Evolutionary conservation across 805 yeast genomes (phyloP).

Genomic region (Groenewaldozyma salmanticensis): DNA sequence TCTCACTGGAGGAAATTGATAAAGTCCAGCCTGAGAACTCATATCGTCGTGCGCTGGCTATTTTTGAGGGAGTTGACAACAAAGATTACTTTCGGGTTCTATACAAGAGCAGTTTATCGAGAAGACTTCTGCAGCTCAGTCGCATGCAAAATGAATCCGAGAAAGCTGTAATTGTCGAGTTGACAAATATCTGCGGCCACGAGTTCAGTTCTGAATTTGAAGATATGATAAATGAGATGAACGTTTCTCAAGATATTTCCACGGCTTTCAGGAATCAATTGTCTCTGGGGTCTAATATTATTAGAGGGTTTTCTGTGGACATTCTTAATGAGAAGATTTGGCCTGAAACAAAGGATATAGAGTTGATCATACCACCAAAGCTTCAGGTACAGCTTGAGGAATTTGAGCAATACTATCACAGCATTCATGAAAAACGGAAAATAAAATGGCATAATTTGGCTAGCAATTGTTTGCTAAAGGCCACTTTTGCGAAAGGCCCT

Average conservation of each 20-base stretch:
- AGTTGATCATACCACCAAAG: slow-evolving; percentile 19
- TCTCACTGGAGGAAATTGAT: slow-evolving; percentile 9
- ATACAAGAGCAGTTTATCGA: slow-evolving; percentile 41
- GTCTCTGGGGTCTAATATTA: slow-evolving; percentile 7
- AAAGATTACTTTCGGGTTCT: slow-evolving; percentile 33
- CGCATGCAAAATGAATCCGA: slow-evolving; percentile 73
- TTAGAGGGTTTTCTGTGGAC: slow-evolving; percentile 13
- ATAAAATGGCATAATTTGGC: slow-evolving; percentile 23
- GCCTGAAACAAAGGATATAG: slow-evolving; percentile 24
- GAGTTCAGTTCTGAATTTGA: slow-evolving; percentile 89
- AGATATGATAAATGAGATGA: slow-evolving; percentile 89
- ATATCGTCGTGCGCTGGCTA: slow-evolving; percentile 70
- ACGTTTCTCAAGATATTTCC: slow-evolving; percentile 64
- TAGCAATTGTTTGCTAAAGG: slow-evolving; percentile 24
- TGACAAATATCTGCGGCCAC: slow-evolving; percentile 77
- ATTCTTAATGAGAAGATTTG: slow-evolving; percentile 24
- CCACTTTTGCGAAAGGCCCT: slow-evolving; percentile 21
- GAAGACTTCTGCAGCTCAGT: slow-evolving; percentile 74
- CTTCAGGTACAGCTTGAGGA: slow-evolving; percentile 16
- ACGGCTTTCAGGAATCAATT: slow-evolving; percentile 32
- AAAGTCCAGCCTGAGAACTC: not conserved
- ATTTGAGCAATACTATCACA: slow-evolving; percentile 19
- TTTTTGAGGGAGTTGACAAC: slow-evolving; percentile 86
- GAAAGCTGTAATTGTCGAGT: slow-evolving; percentile 66
- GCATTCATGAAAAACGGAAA: slow-evolving; percentile 11